A percentile compares a stretch with the other conserved stretches of the same genome.
phyloP scores from a whole-genome alignment of 768 basidiomycete species.

The Kwoniella sp. region DNA sequence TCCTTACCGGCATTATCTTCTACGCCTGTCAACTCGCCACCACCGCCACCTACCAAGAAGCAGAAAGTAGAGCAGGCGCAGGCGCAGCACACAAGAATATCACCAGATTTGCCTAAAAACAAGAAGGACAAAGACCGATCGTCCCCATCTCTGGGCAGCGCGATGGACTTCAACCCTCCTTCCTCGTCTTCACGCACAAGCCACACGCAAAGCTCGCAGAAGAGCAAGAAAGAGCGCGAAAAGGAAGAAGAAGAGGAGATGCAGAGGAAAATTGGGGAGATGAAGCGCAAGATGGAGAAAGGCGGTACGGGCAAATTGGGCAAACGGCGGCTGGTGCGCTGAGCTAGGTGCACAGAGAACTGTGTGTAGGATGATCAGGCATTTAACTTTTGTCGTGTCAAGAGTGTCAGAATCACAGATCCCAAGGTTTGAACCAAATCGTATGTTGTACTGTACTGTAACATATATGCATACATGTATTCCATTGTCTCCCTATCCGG shows the following conservation, averaged over 20 bases:
- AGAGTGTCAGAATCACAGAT: too few relatives aligned
- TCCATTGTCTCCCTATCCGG: too few relatives aligned
- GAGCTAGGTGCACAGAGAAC: too few relatives aligned
- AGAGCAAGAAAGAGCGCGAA: conserved; percentile 30
- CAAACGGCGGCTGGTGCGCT: conserved; percentile 28
- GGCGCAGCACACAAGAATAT: too few relatives aligned
- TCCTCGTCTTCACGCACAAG: not conserved
- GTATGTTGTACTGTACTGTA: not conserved
- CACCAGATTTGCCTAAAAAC: too few relatives aligned
- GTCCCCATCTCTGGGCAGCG: conserved; percentile 5
- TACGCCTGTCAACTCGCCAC: not conserved
- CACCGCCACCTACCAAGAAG: not conserved
- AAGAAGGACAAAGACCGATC: not conserved
- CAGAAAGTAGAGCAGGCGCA: not conserved
- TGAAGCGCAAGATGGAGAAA: conserved; percentile 43
- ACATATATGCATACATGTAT: not conserved
- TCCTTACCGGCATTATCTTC: conserved; percentile 3
- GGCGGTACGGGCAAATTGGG: conserved; percentile 42
- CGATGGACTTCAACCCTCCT: conserved; percentile 22
- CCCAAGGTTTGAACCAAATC: not conserved
- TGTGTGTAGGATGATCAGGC: too few relatives aligned
- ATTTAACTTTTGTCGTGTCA: too few relatives aligned
- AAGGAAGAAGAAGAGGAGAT: conserved; percentile 37
- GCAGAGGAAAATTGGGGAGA: conserved; percentile 30
- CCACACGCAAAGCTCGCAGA: conserved; percentile 18